Conservation (phyloP, 257 asterid genomes). For the Ligustrum vulgare region DNA sequence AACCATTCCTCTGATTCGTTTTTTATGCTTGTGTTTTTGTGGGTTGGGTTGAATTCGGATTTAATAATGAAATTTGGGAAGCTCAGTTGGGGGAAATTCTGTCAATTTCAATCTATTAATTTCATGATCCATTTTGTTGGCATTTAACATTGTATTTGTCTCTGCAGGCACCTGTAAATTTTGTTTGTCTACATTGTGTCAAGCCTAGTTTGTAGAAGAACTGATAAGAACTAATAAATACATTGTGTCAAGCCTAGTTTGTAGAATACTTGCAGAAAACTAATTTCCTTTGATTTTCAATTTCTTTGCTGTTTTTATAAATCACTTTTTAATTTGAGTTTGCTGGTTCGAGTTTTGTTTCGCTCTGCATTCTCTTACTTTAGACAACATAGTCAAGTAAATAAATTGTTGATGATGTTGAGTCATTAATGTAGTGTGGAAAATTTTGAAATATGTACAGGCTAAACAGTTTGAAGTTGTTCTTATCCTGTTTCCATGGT, state of each 20-base stretch:
- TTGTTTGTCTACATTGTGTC: no score
- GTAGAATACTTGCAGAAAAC: no score
- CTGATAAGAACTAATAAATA: no score
- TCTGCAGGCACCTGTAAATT: no score
- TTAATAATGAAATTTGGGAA: not conserved
- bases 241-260: no score
- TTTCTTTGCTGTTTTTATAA: no score
- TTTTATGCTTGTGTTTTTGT: conserved; percentile 22
- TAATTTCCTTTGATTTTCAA: no score
- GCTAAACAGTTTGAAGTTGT: not conserved
- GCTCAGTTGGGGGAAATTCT: not conserved
- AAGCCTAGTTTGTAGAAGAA: no score
- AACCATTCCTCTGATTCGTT: conserved; percentile 33
- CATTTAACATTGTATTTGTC: no score
- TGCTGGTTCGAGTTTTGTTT: no score
- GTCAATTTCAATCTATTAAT: not conserved
- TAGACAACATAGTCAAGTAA: not conserved
- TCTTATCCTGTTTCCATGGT: not conserved
- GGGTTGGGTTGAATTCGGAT: not conserved
- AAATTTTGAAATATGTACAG: not conserved
- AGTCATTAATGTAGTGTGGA: not conserved
- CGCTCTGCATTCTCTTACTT: no score
- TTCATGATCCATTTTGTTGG: not conserved
- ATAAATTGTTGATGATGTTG: not conserved
- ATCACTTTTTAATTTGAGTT: no score